These are phyloP conservation scores for Salisapilia sapeloensis DNA, from an alignment of 352 stramenopile species.

Conservation along the genomic window DNA sequence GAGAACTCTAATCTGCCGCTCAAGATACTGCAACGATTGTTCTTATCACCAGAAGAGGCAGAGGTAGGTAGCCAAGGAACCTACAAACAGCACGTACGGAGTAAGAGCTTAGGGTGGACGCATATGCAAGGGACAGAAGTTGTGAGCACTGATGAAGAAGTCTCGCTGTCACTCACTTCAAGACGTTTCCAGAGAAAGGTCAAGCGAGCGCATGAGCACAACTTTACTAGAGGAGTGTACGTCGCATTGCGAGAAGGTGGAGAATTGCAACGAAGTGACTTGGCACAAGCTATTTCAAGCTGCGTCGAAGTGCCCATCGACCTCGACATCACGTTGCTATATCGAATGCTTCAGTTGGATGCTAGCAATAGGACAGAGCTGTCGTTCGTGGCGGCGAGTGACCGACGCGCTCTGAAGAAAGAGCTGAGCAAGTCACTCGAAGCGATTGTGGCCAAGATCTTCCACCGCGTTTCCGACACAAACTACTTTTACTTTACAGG, in stretches of 20 bases:
- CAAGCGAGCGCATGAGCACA: conserved; percentile 74
- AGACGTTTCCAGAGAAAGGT: conserved; percentile 62
- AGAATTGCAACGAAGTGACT: conserved; percentile 65
- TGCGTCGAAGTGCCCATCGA: conserved; percentile 74
- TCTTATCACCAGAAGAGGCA: too few relatives aligned
- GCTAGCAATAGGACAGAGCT: conserved; percentile 2
- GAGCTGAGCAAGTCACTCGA: conserved; percentile 60
- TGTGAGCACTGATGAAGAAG: too few relatives aligned
- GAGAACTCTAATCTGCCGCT: conserved; percentile 16
- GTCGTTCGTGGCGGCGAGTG: conserved; percentile 19
- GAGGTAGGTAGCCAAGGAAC: too few relatives aligned
- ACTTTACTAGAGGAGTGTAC: conserved; percentile 79
- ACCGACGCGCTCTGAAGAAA: conserved; percentile 29
- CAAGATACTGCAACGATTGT: conserved; percentile 32
- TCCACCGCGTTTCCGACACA: conserved; percentile 44
- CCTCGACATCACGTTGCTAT: conserved; percentile 75
- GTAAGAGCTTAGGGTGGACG: too few relatives aligned
- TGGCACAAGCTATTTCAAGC: conserved; percentile 73
- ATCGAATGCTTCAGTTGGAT: conserved; percentile 59
- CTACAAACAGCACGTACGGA: too few relatives aligned
- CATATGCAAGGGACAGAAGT: too few relatives aligned
- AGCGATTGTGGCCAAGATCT: conserved; percentile 31
- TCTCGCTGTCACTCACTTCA: conserved; percentile 19
- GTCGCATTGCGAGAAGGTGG: conserved; percentile 55
- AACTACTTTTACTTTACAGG: conserved; percentile 78